These are phyloP conservation scores for Piper longum DNA, from an alignment of 164 flowering plant species.

Conservation along the genomic window DNA sequence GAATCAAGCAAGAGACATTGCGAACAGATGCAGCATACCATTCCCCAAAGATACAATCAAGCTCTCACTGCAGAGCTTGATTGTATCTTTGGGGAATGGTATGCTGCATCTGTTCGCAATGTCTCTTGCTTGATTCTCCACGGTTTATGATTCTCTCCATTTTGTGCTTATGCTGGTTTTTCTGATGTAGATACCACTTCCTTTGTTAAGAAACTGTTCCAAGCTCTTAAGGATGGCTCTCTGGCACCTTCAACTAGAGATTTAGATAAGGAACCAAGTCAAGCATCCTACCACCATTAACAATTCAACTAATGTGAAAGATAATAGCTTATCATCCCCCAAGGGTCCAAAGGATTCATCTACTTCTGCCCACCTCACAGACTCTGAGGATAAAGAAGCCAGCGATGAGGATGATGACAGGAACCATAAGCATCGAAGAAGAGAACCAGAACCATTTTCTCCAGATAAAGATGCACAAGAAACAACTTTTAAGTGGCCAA, in stretches of 20 bases:
- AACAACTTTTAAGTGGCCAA: conserved; percentile 33
- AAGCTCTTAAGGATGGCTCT: conserved; percentile 21
- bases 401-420: conserved; percentile 91
- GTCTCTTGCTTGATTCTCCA: not conserved
- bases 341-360: conserved; percentile 39
- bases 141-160: not conserved
- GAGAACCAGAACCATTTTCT: conserved; percentile 55
- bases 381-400: conserved; percentile 73
- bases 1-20: no score
- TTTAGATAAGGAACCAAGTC: conserved; percentile 11
- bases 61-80: conserved; percentile 19
- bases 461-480: conserved; percentile 46
- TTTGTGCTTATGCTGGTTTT: not conserved
- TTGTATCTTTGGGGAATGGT: conserved; percentile 28
- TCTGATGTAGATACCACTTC: conserved; percentile 18
- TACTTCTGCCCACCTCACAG: conserved; percentile 31
- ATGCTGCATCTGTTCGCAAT: conserved; percentile 1
- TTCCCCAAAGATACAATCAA: no score
- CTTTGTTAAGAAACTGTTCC: conserved; percentile 19
- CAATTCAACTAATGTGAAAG: conserved; percentile 22
- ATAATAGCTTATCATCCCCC: conserved; percentile 31
- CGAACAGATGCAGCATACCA: no score
- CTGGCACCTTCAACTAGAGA: conserved; percentile 7
- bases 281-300: conserved; percentile 4
- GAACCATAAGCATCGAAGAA: conserved; percentile 87